A percentile compares a stretch with the other conserved stretches of the same genome.
phyloP scores from a whole-genome alignment of 139 green algal species.

The Klebsormidium nitens region DNA sequence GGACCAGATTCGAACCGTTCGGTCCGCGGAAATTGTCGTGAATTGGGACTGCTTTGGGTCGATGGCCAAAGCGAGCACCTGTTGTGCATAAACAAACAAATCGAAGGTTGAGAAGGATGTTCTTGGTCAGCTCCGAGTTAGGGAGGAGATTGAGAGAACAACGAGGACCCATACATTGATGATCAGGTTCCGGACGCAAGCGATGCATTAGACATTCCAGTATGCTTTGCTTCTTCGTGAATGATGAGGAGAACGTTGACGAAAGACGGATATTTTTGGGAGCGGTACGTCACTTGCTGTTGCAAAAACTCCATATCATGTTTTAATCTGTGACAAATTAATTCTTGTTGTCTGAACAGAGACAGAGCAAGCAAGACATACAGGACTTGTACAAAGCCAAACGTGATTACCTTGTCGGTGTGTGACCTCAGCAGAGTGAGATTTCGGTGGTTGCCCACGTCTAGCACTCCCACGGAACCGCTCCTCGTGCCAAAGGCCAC shows the following conservation, averaged over 20 bases:
- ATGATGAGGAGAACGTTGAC: not conserved
- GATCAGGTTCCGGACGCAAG: not conserved
- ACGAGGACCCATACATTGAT: not conserved
- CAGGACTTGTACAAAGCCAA: not conserved
- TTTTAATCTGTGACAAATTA: not conserved
- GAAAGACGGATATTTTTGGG: not conserved
- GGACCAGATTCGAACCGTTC: conserved; percentile 67
- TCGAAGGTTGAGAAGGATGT: too few relatives aligned
- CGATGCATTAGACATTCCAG: not conserved
- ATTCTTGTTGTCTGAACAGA: not conserved
- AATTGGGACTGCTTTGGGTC: conserved; percentile 38
- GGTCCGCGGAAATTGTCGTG: conserved; percentile 51
- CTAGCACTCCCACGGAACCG: conserved; percentile 62
- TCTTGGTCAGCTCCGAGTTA: too few relatives aligned
- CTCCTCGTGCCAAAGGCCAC: conserved; percentile 59
- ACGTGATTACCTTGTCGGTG: conserved; percentile 32
- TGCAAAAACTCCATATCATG: not conserved
- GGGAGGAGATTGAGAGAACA: not conserved
- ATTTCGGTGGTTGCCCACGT: conserved; percentile 62
- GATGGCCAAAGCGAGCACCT: conserved; percentile 47
- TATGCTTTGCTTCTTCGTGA: not conserved
- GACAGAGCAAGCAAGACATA: not conserved
- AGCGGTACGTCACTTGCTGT: not conserved
- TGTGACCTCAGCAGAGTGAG: conserved; percentile 65
- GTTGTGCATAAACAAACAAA: not conserved